Conservation (phyloP, 495 filamentous ascomycete species). For the Cenococcum geophilum region DNA sequence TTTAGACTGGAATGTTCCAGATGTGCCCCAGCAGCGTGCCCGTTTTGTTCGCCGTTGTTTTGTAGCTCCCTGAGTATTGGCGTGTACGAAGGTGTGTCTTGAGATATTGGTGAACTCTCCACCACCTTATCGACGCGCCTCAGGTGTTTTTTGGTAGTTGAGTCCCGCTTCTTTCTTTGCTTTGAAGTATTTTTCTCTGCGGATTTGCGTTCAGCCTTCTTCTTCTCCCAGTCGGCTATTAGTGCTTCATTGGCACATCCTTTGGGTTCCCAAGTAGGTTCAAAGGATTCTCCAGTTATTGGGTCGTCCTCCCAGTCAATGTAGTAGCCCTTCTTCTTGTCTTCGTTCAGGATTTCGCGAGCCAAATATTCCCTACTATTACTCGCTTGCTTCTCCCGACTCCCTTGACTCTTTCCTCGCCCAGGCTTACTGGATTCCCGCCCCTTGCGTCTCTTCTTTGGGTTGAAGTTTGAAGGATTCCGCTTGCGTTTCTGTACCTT, state of each 20-base stretch:
- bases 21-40: not conserved
- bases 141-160: too few species aligned
- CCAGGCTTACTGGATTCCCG: too few species aligned
- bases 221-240: not conserved
- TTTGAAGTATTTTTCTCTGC: not conserved
- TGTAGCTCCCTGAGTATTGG: not conserved
- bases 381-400: not conserved
- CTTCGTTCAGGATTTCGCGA: not conserved
- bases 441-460: not conserved
- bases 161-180: not conserved
- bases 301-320: constrained; percentile 3
- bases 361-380: not conserved
- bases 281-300: not conserved
- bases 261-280: constrained; percentile 9
- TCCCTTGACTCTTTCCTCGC: not conserved
- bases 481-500: not conserved
- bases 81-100: not conserved
- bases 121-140: not conserved
- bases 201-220: constrained; percentile 1
- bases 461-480: not conserved
- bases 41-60: not conserved
- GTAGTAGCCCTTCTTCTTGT: constrained; percentile 5
- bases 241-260: constrained; percentile 5
- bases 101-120: not conserved
- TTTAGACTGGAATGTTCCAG: not conserved